Evolutionary conservation across 139 green algal species (phyloP).

Genomic region (Ettlia oleoabundans): DNA sequence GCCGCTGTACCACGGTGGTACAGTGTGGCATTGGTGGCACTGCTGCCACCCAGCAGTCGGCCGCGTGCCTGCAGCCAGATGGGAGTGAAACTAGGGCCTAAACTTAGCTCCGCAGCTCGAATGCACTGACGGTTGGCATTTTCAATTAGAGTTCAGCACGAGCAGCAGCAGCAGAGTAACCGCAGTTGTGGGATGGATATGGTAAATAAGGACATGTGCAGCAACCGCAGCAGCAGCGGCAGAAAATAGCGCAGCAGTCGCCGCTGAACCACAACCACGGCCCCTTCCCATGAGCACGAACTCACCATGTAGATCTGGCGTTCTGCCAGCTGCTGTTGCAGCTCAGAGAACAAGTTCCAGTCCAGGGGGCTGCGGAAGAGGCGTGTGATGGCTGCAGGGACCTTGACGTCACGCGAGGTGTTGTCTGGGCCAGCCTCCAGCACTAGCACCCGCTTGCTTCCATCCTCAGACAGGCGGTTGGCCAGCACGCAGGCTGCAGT

Average conservation of each 20-base stretch:
- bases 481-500: slow-evolving; percentile 89
- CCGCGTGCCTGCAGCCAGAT: too few species aligned
- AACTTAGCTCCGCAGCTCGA: too few species aligned
- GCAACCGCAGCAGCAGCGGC: too few species aligned
- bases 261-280: too few species aligned
- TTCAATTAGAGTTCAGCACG: too few species aligned
- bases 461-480: slow-evolving; percentile 82
- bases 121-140: too few species aligned
- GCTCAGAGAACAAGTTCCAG: slow-evolving; percentile 83
- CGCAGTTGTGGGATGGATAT: too few species aligned
- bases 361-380: slow-evolving; percentile 85
- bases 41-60: slow-evolving; percentile 83
- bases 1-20: slow-evolving; percentile 79
- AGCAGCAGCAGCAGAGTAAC: too few species aligned
- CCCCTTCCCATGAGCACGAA: too few species aligned
- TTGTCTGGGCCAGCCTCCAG: slow-evolving; percentile 76
- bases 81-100: too few species aligned
- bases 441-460: slow-evolving; percentile 80
- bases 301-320: slow-evolving; percentile 86
- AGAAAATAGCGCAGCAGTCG: too few species aligned
- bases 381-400: slow-evolving; percentile 79
- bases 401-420: slow-evolving; percentile 37
- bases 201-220: too few species aligned
- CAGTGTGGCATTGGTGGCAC: slow-evolving; percentile 89
- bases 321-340: slow-evolving; percentile 63